phyloP scores from a whole-genome alignment of 345 rosid species.

The Eucalyptus coolabah region DNA sequence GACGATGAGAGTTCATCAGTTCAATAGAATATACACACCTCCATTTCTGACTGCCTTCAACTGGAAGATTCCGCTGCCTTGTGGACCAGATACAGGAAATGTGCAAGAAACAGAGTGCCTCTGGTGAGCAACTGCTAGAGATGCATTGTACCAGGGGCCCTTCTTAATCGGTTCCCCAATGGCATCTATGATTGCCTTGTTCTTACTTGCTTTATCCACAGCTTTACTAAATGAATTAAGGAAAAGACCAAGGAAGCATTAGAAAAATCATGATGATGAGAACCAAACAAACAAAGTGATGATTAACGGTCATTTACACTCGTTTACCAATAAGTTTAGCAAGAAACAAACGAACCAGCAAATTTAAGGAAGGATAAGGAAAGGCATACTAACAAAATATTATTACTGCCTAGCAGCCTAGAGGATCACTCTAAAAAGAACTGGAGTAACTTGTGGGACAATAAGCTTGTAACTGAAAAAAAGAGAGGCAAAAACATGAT shows the following conservation, averaged over 20 bases:
- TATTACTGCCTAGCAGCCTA: not conserved
- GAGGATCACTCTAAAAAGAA: not conserved
- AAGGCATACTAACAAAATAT: not conserved
- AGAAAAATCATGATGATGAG: not conserved
- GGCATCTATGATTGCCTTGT: constrained; percentile 58
- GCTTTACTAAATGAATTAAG: constrained; percentile 54
- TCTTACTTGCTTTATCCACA: constrained; percentile 69
- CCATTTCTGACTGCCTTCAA: constrained; percentile 78
- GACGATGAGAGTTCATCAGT: not conserved
- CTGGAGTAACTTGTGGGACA: not conserved
- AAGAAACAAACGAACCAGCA: not conserved
- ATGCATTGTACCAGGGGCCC: constrained; percentile 97
- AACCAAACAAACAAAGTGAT: not conserved
- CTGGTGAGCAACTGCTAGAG: constrained; percentile 87
- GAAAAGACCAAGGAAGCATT: not conserved
- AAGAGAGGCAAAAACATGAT: not conserved
- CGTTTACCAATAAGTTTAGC: not conserved
- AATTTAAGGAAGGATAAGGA: not conserved
- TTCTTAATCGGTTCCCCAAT: constrained; percentile 84
- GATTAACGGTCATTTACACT: not conserved
- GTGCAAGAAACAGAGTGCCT: constrained; percentile 90
- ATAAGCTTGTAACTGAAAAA: not conserved
- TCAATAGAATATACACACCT: constrained; percentile 23
- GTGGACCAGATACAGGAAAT: constrained; percentile 81
- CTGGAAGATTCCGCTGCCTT: constrained; percentile 60